These are phyloP conservation scores for Mortierella sp. DNA, from an alignment of 371 early-diverging fungal genomes.

Conservation along the genomic window DNA sequence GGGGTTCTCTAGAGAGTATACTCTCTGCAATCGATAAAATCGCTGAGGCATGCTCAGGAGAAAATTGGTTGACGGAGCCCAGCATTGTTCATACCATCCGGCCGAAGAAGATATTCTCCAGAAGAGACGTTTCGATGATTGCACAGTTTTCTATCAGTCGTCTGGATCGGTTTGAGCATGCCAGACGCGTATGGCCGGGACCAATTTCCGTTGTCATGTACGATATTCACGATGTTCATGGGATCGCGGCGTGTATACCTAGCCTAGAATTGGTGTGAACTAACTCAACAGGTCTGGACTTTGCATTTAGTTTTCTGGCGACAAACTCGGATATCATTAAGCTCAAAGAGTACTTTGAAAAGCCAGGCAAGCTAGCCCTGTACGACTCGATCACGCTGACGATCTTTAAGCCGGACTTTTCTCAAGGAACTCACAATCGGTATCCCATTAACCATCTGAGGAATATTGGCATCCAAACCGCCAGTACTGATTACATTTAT, in stretches of 20 bases:
- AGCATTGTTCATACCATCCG: constrained; percentile 32
- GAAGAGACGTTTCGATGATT: constrained; percentile 62
- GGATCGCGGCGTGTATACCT: no score
- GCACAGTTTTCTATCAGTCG: constrained; percentile 73
- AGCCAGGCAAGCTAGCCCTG: constrained; percentile 43
- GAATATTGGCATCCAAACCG: constrained; percentile 65
- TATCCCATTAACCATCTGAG: constrained; percentile 76
- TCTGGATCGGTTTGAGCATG: constrained; percentile 62
- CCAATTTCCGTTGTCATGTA: constrained; percentile 71
- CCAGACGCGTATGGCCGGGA: constrained; percentile 63
- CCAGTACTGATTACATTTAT: constrained; percentile 63
- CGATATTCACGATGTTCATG: not conserved
- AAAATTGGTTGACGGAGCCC: constrained; percentile 22
- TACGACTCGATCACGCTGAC: constrained; percentile 52
- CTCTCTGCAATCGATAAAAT: constrained; percentile 40
- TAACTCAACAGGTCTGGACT: no score
- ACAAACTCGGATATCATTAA: constrained; percentile 58
- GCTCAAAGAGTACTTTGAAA: constrained; percentile 60
- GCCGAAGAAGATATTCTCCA: constrained; percentile 15
- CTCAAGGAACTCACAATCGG: constrained; percentile 51
- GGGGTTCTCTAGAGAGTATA: constrained; percentile 26
- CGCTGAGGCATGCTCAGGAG: constrained; percentile 7
- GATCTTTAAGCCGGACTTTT: constrained; percentile 66
- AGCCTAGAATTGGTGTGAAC: no score
- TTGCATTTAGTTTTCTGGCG: constrained; percentile 62